Conservation (phyloP, 2,329 filamentous ascomycete species). For the Hirsutella rhossiliensis region DNA sequence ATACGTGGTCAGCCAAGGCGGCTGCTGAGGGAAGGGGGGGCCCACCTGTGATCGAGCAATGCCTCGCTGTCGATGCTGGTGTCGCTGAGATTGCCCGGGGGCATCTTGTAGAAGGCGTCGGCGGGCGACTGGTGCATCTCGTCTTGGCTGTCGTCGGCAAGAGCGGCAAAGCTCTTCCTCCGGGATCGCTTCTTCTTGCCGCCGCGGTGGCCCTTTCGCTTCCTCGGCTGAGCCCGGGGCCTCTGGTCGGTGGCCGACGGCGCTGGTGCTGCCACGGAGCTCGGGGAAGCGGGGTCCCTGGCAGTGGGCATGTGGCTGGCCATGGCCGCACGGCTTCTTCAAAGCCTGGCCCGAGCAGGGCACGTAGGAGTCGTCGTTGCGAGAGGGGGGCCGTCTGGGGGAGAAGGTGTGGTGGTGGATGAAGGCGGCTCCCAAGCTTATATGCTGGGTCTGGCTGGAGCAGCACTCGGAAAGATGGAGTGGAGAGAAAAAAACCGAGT, state of each 20-base stretch:
- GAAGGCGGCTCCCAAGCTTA: too few species aligned
- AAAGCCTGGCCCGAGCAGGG: not conserved
- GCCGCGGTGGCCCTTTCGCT: constrained; percentile 59
- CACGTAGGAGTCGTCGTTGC: not conserved
- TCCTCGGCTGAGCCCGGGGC: constrained; percentile 29
- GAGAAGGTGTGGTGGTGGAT: not conserved
- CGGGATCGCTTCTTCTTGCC: constrained; percentile 68
- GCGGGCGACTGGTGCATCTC: constrained; percentile 20
- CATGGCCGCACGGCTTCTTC: not conserved
- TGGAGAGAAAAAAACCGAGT: too few species aligned
- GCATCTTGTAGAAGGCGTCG: constrained; percentile 36
- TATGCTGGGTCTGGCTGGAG: too few species aligned
- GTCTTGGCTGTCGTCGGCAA: constrained; percentile 40
- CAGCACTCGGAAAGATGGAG: too few species aligned
- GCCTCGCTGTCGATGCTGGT: constrained; percentile 85
- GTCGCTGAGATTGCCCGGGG: constrained; percentile 54
- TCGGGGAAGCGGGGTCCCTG: not conserved
- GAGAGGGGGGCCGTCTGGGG: not conserved
- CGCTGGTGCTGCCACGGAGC: constrained; percentile 1
- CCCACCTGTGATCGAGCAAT: constrained; percentile 72
- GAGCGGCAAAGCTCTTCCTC: constrained; percentile 67
- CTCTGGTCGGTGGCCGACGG: constrained; percentile 4
- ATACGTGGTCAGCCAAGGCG: not conserved
- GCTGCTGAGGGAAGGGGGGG: not conserved
- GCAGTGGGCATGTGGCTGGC: constrained; percentile 1